Conservation (phyloP, 257 asterid species). For the Solanum chilense region DNA sequence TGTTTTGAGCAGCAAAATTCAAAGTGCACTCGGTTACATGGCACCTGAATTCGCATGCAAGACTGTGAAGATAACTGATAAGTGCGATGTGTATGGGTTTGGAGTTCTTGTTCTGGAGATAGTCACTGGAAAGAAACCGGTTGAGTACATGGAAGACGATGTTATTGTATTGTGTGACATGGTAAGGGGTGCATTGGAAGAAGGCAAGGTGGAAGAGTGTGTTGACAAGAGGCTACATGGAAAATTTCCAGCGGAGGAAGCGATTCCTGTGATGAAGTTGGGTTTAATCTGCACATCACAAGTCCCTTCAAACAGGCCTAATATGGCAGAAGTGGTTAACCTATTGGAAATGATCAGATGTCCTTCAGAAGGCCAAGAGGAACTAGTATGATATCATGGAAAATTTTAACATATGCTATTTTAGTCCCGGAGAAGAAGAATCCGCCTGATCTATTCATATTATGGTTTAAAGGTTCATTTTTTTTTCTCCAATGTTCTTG, state of each 20-base stretch:
- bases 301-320: slow-evolving; percentile 65
- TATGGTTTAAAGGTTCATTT: background rate
- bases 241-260: slow-evolving; percentile 52
- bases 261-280: slow-evolving; percentile 48
- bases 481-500: background rate
- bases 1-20: slow-evolving; percentile 61
- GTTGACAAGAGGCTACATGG: slow-evolving; percentile 41
- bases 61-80: slow-evolving; percentile 55
- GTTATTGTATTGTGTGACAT: slow-evolving; percentile 58
- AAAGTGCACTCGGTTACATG: slow-evolving; percentile 72
- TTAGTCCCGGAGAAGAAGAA: slow-evolving; percentile 24
- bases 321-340: slow-evolving; percentile 58
- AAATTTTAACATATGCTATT: background rate
- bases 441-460: slow-evolving; percentile 10
- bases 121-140: slow-evolving; percentile 59
- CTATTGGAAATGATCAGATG: slow-evolving; percentile 56
- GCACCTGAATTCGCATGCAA: slow-evolving; percentile 67
- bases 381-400: slow-evolving; percentile 24
- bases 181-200: slow-evolving; percentile 53
- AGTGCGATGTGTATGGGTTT: slow-evolving; percentile 65
- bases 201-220: slow-evolving; percentile 53
- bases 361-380: slow-evolving; percentile 45
- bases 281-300: slow-evolving; percentile 66
- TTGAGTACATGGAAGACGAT: slow-evolving; percentile 77
- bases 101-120: slow-evolving; percentile 54